Evolutionary conservation across 805 yeast species (phyloP).

Genomic region (Saturnispora sanitii): DNA sequence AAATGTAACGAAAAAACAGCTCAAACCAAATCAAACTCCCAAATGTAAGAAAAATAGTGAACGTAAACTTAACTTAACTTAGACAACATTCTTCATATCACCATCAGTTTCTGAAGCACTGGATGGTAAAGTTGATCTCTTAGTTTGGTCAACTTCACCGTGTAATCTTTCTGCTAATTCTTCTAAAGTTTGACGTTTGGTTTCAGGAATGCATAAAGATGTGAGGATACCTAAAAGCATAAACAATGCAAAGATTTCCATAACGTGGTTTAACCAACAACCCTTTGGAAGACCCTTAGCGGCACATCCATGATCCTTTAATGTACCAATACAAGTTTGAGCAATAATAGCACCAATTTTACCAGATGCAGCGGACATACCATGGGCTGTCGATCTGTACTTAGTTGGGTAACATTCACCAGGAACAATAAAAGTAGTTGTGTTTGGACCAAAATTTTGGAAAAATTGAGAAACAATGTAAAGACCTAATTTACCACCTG

Average conservation of each 20-base stretch:
- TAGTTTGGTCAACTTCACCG: slow-evolving; percentile 52
- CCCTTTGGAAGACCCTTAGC: slow-evolving; percentile 35
- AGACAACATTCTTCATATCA: background rate
- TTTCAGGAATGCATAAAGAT: slow-evolving; percentile 72
- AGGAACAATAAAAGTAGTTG: slow-evolving; percentile 83
- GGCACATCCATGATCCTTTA: slow-evolving; percentile 70
- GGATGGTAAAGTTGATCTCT: slow-evolving; percentile 7
- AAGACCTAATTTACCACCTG: slow-evolving; percentile 60
- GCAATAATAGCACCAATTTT: slow-evolving; percentile 91
- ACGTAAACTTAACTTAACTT: background rate
- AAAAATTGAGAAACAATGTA: slow-evolving; percentile 79
- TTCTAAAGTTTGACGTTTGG: slow-evolving; percentile 86
- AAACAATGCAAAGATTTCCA: slow-evolving; percentile 88
- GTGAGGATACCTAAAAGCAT: slow-evolving; percentile 71
- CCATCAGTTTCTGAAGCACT: slow-evolving; percentile 2
- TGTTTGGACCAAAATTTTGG: slow-evolving; percentile 89
- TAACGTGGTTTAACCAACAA: slow-evolving; percentile 86
- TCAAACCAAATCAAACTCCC: background rate
- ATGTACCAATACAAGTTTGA: slow-evolving; percentile 77
- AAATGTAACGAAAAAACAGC: background rate
- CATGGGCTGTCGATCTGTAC: slow-evolving; percentile 92
- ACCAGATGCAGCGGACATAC: slow-evolving; percentile 88
- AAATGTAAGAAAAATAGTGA: background rate
- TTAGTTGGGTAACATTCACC: slow-evolving; percentile 92
- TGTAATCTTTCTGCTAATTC: slow-evolving; percentile 72